A percentile compares a stretch with the other conserved stretches of the same genome.
Conservation (phyloP, 2,329 filamentous ascomycete genomes). For the Penicillium sp. region DNA sequence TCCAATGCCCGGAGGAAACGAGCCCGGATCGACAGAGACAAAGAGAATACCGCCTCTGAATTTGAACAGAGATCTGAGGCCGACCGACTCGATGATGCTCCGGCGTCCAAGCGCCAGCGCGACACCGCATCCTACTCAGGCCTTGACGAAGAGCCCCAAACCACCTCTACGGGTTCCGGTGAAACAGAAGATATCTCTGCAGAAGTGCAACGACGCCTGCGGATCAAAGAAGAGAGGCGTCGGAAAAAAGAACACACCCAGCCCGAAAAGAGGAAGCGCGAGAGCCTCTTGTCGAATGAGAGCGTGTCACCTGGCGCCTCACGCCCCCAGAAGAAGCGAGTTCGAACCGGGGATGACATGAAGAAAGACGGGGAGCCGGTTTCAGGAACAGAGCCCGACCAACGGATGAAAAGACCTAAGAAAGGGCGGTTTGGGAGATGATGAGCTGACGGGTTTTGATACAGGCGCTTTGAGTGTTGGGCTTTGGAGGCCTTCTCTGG, state of each 20-base stretch:
- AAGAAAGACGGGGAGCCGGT: conserved; percentile 2
- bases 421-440: too few species aligned
- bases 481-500: too few species aligned
- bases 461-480: too few species aligned
- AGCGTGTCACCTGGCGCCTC: conserved; percentile 16
- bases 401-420: background rate
- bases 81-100: conserved; percentile 4
- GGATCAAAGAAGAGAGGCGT: conserved; percentile 43
- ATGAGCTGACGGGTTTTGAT: too few species aligned
- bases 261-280: conserved; percentile 41
- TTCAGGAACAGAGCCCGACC: background rate
- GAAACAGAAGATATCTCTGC: conserved; percentile 47
- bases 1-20: conserved; percentile 16
- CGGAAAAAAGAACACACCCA: conserved; percentile 29
- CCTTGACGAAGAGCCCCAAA: conserved; percentile 26
- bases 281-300: conserved; percentile 34
- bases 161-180: conserved; percentile 24
- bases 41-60: background rate
- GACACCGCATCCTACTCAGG: conserved; percentile 11
- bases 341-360: conserved; percentile 6
- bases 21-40: conserved; percentile 7
- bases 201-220: conserved; percentile 46
- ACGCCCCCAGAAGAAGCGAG: conserved; percentile 25
- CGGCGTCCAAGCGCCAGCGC: conserved; percentile 13
- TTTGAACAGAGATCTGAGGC: background rate